Percentiles rank a stretch among this genome's conserved stretches.
Conservation (phyloP, 2,329 filamentous ascomycete species). For the Claviceps fusiformis region DNA sequence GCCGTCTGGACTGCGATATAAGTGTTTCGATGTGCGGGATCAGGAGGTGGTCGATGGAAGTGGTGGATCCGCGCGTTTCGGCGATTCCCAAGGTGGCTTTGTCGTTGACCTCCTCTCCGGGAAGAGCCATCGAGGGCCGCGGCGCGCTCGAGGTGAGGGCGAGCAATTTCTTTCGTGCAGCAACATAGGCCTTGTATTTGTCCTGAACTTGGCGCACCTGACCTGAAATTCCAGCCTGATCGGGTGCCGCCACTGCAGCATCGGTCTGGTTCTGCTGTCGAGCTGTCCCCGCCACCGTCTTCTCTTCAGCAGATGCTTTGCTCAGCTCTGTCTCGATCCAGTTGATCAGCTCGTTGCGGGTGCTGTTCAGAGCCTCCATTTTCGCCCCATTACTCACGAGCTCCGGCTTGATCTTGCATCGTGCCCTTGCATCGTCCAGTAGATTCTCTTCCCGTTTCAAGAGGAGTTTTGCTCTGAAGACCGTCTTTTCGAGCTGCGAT, state of each 20-base stretch:
- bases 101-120: background rate
- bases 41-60: constrained; percentile 28
- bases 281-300: constrained; percentile 17
- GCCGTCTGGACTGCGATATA: constrained; percentile 37
- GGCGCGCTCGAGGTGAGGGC: constrained; percentile 21
- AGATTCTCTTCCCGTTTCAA: constrained; percentile 43
- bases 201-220: constrained; percentile 34
- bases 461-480: constrained; percentile 43
- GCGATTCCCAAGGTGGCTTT: constrained; percentile 3
- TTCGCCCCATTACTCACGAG: constrained; percentile 26
- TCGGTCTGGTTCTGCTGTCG: constrained; percentile 12
- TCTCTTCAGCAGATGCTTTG: constrained; percentile 30
- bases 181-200: constrained; percentile 41
- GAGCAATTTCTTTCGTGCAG: constrained; percentile 34
- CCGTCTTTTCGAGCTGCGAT: constrained; percentile 41
- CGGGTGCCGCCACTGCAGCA: constrained; percentile 7
- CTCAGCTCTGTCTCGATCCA: constrained; percentile 53
- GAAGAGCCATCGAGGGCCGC: constrained; percentile 12
- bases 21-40: constrained; percentile 43
- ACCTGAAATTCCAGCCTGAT: constrained; percentile 20
- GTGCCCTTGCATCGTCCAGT: constrained; percentile 32
- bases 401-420: constrained; percentile 22
- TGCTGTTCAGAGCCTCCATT: constrained; percentile 38
- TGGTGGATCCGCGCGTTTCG: constrained; percentile 8
- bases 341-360: constrained; percentile 45